Conservation (phyloP, 2,329 filamentous ascomycete species). For the Colletotrichum lindemuthianum region DNA sequence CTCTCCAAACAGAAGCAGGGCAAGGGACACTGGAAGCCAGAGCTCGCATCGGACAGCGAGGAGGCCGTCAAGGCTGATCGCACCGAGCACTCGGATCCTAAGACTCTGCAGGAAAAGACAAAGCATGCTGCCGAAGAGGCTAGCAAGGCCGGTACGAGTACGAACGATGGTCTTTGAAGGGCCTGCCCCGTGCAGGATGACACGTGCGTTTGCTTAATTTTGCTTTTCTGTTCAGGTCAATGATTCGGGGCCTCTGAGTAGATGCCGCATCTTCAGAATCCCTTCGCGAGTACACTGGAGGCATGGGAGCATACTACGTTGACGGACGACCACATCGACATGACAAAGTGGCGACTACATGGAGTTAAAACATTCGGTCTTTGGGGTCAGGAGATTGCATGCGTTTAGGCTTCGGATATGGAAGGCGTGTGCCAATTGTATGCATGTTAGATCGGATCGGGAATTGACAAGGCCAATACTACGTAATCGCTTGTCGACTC, state of each 20-base stretch:
- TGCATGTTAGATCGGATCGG: neutral
- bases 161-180: constrained; percentile 53
- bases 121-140: constrained; percentile 62
- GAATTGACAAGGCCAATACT: neutral
- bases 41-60: constrained; percentile 82
- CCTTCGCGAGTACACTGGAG: too few species aligned
- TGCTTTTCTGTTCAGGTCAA: neutral
- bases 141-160: constrained; percentile 59
- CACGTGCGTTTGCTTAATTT: neutral
- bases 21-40: constrained; percentile 79
- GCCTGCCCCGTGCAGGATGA: neutral
- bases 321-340: neutral
- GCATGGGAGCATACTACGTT: too few species aligned
- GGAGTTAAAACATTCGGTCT: neutral
- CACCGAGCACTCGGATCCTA: constrained; percentile 52
- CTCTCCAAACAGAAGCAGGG: constrained; percentile 75
- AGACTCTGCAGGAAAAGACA: constrained; percentile 67
- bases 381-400: neutral
- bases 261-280: too few species aligned
- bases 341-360: neutral
- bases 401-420: neutral
- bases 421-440: neutral
- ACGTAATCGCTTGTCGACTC: too few species aligned
- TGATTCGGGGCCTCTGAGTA: neutral
- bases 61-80: constrained; percentile 78